Conservation (phyloP, 371 early-diverging fungal species). For the Mucor plumbeus region DNA sequence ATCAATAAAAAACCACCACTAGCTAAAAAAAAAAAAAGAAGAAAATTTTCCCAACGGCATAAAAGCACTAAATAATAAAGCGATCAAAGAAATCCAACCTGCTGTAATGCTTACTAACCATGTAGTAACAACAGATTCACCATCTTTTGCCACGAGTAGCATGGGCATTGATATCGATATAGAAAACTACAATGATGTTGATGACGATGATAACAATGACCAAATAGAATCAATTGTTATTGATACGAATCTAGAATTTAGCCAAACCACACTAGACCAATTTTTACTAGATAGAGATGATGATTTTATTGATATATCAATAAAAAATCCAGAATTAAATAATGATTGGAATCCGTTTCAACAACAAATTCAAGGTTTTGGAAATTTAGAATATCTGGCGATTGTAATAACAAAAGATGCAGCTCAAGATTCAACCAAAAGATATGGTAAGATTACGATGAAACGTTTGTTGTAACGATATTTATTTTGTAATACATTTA, state of each 20-base stretch:
- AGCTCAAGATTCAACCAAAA: neutral
- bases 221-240: constrained; percentile 8
- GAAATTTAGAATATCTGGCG: constrained; percentile 49
- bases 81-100: too few species aligned
- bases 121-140: neutral
- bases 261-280: neutral
- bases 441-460: neutral
- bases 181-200: neutral
- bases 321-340: neutral
- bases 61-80: too few species aligned
- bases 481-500: neutral
- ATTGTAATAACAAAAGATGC: constrained; percentile 33
- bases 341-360: constrained; percentile 34
- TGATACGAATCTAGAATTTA: constrained; percentile 22
- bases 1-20: too few species aligned
- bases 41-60: too few species aligned
- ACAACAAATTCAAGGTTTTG: constrained; percentile 45
- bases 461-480: neutral
- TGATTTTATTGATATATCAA: neutral
- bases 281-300: neutral
- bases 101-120: neutral
- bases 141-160: neutral
- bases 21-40: too few species aligned
- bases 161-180: neutral
- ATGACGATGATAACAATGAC: neutral